Evolutionary conservation across 1,284 basidiomycete species (phyloP).

Genomic region (Cutaneotrichosporon dermatis): DNA sequence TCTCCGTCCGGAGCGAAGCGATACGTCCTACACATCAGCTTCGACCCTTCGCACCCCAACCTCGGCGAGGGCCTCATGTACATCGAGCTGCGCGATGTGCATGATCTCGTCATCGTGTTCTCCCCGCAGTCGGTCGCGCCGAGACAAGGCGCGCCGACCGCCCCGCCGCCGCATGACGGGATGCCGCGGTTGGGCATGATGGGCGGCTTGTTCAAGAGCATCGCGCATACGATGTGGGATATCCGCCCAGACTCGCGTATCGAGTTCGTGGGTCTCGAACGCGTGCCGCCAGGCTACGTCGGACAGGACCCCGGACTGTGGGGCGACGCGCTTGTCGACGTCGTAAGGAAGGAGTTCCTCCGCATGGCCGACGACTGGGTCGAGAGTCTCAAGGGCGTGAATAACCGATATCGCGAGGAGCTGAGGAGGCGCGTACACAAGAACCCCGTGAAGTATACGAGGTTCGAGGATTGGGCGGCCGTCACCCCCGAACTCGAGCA

Average conservation of each 20-base stretch:
- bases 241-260: background rate
- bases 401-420: background rate
- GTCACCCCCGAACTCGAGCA: background rate
- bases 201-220: background rate
- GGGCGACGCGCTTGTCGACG: background rate
- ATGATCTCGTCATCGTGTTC: background rate
- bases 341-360: background rate
- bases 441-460: background rate
- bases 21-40: background rate
- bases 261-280: background rate
- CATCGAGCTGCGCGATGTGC: background rate
- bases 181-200: background rate
- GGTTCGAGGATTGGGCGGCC: background rate
- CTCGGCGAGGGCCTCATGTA: background rate
- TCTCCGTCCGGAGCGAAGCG: background rate
- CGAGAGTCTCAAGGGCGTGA: background rate
- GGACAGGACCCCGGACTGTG: background rate
- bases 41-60: background rate
- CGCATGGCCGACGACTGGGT: background rate
- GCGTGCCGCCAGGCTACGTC: background rate
- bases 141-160: background rate
- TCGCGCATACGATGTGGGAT: background rate
- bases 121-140: background rate
- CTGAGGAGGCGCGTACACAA: background rate
- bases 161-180: background rate